Base-by-base conservation (phyloP, 129 eudicot genomes). In the Ambrosia trifida region DNA sequence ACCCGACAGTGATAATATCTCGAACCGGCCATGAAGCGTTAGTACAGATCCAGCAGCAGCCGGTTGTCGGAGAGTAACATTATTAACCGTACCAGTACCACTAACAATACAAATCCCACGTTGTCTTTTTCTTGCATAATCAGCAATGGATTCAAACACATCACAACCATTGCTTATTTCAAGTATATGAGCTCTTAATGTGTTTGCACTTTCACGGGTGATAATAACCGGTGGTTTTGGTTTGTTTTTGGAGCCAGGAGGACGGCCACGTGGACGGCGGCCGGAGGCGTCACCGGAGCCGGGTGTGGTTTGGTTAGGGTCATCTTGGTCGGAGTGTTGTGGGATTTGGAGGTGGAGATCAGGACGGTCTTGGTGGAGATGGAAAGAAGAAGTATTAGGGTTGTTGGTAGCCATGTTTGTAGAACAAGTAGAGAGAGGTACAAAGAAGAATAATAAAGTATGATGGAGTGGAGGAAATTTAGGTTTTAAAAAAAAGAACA, bases 141-240 rank as follows among this genome's bases (percentile, higher is more conserved):
- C 83, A 2, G 89, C 89, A 0, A 89, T 88, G 1, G 96, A 81
- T 61, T 86, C 96, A 18, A 84, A 86, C 9, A 89, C 88, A n/a
- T 89, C 96, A 11, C 86, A 83, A 0, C 96, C 96, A 71, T 80
- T 80, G 69, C 85, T 71, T 1, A 89, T 76, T 75, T 89, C 96
- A 28, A 89, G 89, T 36, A 89, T 89, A 73, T 89, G 96, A 7
- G 96, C 96, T 74, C 89, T 71, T 13, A 89, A 84, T 9, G 96
- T 89, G 81, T 89, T 89, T 11, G 96, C 96, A 66, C 92, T 86
- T 51, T 89, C 96, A 2, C 92, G 75, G 20, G 96, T 89, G 11
- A 89, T 86, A 57, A 89, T 89, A 3, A 89, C 92, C 3, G 92
- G 96, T 5, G 96, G 96, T 75, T 87, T 89, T 9, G 93, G 90